These are phyloP conservation scores for Fusarium fujikuroi DNA, from an alignment of 2,329 filamentous ascomycete genomes.

Conservation along the genomic window DNA sequence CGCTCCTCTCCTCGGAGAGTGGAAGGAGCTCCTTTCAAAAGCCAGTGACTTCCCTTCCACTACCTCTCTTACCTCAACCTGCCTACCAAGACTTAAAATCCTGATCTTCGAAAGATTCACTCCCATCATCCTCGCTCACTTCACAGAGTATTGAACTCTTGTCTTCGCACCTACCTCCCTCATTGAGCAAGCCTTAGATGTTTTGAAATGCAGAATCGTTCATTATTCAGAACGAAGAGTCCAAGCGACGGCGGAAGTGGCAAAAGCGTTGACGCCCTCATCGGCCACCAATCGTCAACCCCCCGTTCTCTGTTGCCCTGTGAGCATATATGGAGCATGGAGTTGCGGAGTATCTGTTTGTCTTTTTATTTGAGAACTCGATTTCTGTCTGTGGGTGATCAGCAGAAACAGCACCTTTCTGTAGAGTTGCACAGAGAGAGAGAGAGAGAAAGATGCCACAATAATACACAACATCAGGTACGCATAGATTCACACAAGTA, in stretches of 20 bases:
- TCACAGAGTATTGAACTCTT: background rate
- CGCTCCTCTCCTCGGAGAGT: background rate
- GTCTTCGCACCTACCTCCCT: background rate
- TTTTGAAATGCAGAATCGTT: background rate
- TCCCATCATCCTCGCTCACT: slow-evolving; percentile 14
- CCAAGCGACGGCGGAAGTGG: background rate
- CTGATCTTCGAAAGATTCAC: background rate
- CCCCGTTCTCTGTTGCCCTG: background rate
- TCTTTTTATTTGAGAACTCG: background rate
- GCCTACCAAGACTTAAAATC: background rate
- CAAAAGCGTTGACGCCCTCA: background rate
- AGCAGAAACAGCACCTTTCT: background rate
- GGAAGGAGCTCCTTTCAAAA: slow-evolving; percentile 15
- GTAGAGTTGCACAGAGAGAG: background rate
- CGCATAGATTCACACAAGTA: too few relatives aligned
- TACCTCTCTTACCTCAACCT: background rate
- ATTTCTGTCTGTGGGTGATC: too few relatives aligned
- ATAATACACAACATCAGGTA: background rate
- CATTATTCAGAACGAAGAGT: background rate
- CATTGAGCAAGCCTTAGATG: accelerated
- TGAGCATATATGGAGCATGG: background rate
- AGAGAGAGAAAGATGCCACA: background rate
- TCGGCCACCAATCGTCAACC: background rate
- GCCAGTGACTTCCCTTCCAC: background rate
- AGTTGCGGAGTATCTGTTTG: background rate